These are phyloP conservation scores for Oryza longistaminata DNA, from an alignment of 176 grass and related monocot species.

Conservation along the genomic window DNA sequence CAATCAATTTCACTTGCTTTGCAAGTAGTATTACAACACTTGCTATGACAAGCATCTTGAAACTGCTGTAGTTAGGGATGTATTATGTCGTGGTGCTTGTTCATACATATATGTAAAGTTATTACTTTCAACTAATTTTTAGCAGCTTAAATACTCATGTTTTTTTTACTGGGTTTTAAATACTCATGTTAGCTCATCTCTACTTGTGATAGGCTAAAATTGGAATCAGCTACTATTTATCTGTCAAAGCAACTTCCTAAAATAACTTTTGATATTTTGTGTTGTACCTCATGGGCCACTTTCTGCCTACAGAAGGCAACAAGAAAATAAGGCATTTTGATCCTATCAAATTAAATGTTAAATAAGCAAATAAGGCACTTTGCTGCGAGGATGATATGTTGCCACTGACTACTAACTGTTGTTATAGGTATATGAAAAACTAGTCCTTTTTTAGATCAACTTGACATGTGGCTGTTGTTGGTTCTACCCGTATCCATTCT, in stretches of 20 bases:
- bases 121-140: neutral
- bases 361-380: neutral
- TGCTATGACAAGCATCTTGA: neutral
- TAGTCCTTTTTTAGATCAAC: neutral
- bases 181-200: neutral
- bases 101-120: constrained; percentile 6
- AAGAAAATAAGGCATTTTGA: neutral
- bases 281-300: neutral
- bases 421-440: neutral
- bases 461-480: neutral
- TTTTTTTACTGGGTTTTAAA: neutral
- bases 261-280: neutral
- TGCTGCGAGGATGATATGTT: neutral
- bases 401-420: neutral
- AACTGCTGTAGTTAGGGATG: neutral
- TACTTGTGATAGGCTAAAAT: constrained; percentile 6
- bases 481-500: neutral
- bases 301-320: neutral
- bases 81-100: neutral
- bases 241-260: neutral
- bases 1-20: neutral
- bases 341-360: neutral
- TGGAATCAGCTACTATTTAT: constrained; percentile 1
- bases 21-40: neutral
- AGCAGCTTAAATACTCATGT: neutral